These are phyloP conservation scores for Xylaria sp. DNA, from an alignment of 2,329 filamentous ascomycete genomes.

Conservation along the genomic window DNA sequence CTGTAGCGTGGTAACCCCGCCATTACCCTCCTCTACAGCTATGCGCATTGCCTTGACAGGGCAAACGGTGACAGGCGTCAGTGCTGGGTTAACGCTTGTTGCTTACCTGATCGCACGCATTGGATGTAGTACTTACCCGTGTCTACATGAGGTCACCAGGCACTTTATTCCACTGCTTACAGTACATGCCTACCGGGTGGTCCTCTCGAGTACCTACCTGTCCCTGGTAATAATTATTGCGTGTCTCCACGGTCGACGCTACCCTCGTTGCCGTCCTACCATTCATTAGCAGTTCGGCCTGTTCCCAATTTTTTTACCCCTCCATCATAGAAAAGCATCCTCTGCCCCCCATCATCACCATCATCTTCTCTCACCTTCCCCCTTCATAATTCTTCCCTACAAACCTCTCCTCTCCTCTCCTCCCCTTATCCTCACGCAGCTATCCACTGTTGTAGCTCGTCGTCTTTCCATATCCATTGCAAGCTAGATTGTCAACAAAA, in stretches of 20 bases:
- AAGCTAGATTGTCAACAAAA: constrained; percentile 34
- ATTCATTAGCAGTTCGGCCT: constrained; percentile 15
- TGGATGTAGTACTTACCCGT: constrained; percentile 3
- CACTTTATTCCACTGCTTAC: constrained; percentile 28
- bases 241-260: constrained; percentile 33
- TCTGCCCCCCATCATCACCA: constrained; percentile 39
- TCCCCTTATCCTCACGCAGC: constrained; percentile 17
- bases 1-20: constrained; percentile 39
- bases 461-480: constrained; percentile 21
- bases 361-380: constrained; percentile 39
- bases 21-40: constrained; percentile 25
- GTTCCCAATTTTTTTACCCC: constrained; percentile 45
- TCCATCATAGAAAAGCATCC: constrained; percentile 50
- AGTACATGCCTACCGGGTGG: neutral
- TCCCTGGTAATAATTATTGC: constrained; percentile 21
- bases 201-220: constrained; percentile 8
- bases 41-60: constrained; percentile 26
- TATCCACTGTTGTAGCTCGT: constrained; percentile 24
- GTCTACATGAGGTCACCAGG: constrained; percentile 15
- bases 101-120: constrained; percentile 24
- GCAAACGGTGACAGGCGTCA: constrained; percentile 26
- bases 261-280: constrained; percentile 29
- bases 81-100: constrained; percentile 19
- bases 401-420: constrained; percentile 13
- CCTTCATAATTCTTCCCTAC: constrained; percentile 35